phyloP scores from a whole-genome alignment of 768 basidiomycete genomes.

The Phylloporus scabripes region DNA sequence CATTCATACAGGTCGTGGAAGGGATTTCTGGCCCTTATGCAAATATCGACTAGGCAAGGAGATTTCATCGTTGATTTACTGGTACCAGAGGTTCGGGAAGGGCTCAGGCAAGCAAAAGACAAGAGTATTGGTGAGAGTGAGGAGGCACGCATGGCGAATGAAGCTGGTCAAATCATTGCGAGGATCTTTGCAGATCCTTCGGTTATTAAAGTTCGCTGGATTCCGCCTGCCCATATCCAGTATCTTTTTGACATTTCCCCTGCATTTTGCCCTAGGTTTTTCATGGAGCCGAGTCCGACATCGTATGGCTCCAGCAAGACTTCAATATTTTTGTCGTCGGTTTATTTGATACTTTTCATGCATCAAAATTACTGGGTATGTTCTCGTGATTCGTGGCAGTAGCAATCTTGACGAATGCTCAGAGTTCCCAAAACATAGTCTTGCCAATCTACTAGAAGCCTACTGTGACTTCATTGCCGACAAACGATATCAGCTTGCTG shows the following conservation, averaged over 20 bases:
- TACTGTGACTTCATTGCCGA: conserved; percentile 89
- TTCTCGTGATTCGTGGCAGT: neutral
- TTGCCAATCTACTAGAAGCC: conserved; percentile 78
- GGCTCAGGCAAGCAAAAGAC: conserved; percentile 61
- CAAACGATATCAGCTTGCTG: conserved; percentile 94
- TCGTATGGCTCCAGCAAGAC: conserved; percentile 94
- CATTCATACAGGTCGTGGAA: conserved; percentile 80
- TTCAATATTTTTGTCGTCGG: conserved; percentile 92
- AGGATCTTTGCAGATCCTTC: conserved; percentile 66
- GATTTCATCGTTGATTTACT: conserved; percentile 90
- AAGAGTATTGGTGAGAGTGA: conserved; percentile 10
- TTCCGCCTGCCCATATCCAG: neutral
- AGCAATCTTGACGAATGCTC: neutral
- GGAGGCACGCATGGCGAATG: conserved; percentile 16
- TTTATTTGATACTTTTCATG: conserved; percentile 96
- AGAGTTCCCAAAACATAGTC: conserved; percentile 82
- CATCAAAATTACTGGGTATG: conserved; percentile 76
- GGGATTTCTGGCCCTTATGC: conserved; percentile 93
- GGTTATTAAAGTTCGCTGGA: conserved; percentile 68
- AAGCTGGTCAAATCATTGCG: conserved; percentile 44
- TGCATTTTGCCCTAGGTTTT: conserved; percentile 54
- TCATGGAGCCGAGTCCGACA: conserved; percentile 92
- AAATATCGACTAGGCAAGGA: conserved; percentile 73
- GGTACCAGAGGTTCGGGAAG: conserved; percentile 54
- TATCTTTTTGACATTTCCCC: neutral